These are phyloP conservation scores for Boletellus deceptivus DNA, from an alignment of 1,284 basidiomycete genomes.

Conservation along the genomic window DNA sequence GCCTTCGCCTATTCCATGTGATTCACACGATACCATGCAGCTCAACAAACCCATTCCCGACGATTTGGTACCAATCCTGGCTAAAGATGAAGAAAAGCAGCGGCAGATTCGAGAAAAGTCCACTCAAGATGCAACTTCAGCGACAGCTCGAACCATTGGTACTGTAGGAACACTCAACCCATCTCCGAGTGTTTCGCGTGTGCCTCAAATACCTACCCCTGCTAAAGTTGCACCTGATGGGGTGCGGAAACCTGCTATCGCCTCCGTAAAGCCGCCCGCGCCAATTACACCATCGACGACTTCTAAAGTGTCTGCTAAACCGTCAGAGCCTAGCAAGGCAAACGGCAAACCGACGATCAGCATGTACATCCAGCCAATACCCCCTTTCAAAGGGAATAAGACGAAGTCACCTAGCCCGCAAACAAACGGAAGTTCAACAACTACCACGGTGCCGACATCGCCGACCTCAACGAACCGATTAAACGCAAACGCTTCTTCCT, in stretches of 20 bases:
- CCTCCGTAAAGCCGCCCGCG: constrained; percentile 36
- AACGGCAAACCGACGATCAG: constrained; percentile 40
- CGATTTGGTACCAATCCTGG: constrained; percentile 88
- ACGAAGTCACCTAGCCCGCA: constrained; percentile 34
- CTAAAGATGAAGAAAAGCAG: constrained; percentile 89
- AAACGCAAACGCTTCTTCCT: constrained; percentile 76
- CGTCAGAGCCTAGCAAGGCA: constrained; percentile 26
- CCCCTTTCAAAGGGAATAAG: constrained; percentile 81
- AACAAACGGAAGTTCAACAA: constrained; percentile 29
- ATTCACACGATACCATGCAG: constrained; percentile 37
- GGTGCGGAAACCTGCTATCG: constrained; percentile 33
- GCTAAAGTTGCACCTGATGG: constrained; percentile 28
- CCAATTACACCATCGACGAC: constrained; percentile 29
- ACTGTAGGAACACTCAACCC: constrained; percentile 35
- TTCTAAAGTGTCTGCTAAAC: constrained; percentile 33
- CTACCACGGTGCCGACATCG: constrained; percentile 39
- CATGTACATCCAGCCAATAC: constrained; percentile 87
- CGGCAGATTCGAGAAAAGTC: constrained; percentile 79
- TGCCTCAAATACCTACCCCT: constrained; percentile 29
- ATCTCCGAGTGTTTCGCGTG: constrained; percentile 35
- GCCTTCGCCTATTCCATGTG: not conserved
- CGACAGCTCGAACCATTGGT: constrained; percentile 66
- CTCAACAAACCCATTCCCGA: constrained; percentile 93
- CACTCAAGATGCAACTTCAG: constrained; percentile 61
- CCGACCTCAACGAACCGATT: constrained; percentile 48